These are phyloP conservation scores for Ascochyta pisi DNA, from an alignment of 2,329 filamentous ascomycete genomes.

Conservation along the genomic window DNA sequence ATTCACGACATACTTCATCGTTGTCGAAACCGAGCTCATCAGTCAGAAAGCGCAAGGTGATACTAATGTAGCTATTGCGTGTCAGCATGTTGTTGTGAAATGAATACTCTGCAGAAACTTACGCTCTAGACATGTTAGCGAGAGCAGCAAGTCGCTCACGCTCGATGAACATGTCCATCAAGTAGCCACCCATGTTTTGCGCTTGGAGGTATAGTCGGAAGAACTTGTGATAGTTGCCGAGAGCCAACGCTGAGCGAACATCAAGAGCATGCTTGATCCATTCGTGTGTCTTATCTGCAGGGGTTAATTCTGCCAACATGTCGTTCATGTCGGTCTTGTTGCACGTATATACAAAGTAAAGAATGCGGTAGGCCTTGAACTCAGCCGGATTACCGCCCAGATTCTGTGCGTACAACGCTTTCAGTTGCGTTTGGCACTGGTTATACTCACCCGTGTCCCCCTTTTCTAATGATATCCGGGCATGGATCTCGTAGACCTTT, in stretches of 20 bases:
- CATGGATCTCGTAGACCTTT: constrained; percentile 95
- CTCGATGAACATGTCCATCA: constrained; percentile 99
- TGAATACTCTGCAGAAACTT: constrained; percentile 54
- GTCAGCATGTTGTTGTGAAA: constrained; percentile 54
- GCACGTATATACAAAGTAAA: constrained; percentile 99
- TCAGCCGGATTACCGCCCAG: constrained; percentile 90
- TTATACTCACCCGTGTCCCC: constrained; percentile 99
- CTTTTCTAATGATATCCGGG: constrained; percentile 95
- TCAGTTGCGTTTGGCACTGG: constrained; percentile 98
- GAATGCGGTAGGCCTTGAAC: constrained; percentile 98
- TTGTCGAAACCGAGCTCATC: constrained; percentile 96
- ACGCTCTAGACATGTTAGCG: constrained; percentile 94
- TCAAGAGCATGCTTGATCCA: constrained; percentile 84
- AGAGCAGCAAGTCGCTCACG: constrained; percentile 91
- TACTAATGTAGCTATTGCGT: constrained; percentile 79
- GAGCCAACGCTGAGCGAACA: constrained; percentile 87
- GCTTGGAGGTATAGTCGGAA: constrained; percentile 95
- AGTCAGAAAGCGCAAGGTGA: constrained; percentile 89
- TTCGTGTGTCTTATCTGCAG: constrained; percentile 91
- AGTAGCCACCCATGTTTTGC: constrained; percentile 95
- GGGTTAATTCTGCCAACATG: constrained; percentile 97
- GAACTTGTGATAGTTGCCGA: constrained; percentile 97
- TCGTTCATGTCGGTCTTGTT: constrained; percentile 98
- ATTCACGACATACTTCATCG: constrained; percentile 87
- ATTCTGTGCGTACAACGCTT: constrained; percentile 85